phyloP scores from a whole-genome alignment of 106 monocot genomes.

The Gastrodia elata region DNA sequence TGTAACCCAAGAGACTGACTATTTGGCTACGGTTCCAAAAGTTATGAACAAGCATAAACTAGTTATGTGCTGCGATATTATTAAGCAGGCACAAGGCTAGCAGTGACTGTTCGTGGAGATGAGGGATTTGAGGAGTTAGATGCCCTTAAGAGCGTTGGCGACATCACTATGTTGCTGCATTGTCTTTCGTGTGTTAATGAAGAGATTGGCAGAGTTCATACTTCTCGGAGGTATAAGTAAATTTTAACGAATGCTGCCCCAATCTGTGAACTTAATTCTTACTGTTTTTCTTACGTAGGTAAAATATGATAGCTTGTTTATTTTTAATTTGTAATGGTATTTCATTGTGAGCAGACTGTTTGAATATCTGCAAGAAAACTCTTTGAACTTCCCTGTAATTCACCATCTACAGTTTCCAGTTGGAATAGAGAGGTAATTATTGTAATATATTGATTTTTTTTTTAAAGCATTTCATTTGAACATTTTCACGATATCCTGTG shows the following conservation, averaged over 20 bases:
- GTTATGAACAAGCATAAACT: background rate
- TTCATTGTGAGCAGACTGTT: slow-evolving; percentile 52
- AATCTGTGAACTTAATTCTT: background rate
- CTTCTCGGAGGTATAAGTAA: slow-evolving; percentile 69
- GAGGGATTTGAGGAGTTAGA: slow-evolving; percentile 83
- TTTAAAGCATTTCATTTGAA: background rate
- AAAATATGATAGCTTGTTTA: background rate
- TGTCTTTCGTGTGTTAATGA: slow-evolving; percentile 60
- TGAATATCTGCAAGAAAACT: slow-evolving; percentile 68
- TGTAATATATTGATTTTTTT: background rate
- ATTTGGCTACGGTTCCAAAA: background rate
- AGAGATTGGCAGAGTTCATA: slow-evolving; percentile 75
- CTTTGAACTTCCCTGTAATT: slow-evolving; percentile 76
- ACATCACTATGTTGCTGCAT: slow-evolving; percentile 89
- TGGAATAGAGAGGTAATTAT: slow-evolving; percentile 41
- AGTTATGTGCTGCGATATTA: background rate
- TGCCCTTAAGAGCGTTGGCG: slow-evolving; percentile 46
- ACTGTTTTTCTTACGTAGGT: background rate
- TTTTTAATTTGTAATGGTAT: background rate
- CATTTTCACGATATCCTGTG: background rate
- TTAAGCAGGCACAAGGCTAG: slow-evolving; percentile 67
- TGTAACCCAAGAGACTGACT: background rate
- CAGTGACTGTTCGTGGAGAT: slow-evolving; percentile 81
- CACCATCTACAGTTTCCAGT: slow-evolving; percentile 84
- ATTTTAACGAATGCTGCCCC: background rate